Base-by-base conservation (phyloP, 208 protist genomes). In the Angomonas deanei region DNA sequence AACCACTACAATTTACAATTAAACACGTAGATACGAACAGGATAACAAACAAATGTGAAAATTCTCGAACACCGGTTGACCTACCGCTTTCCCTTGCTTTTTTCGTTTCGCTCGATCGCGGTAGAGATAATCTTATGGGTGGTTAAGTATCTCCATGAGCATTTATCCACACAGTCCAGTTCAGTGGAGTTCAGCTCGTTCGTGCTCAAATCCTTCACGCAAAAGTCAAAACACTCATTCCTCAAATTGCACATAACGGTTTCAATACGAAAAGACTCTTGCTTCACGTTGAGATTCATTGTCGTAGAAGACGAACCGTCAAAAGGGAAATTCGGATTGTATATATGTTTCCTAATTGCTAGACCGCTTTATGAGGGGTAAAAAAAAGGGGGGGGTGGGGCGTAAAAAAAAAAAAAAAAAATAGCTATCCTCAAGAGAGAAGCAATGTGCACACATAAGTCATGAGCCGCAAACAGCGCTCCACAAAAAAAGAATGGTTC, bases 191-290 rank as follows among this genome's bases (percentile, higher is more conserved):
- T 72, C 1, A 96, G 77, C 67, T 93, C 86, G 26, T 72, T 69
- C n/a, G 28, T 74, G 17, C 24, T 66, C 2, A 91, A 61, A 57
- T 91, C 75, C n/a, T 80, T 84, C 67, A 82, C 89, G 64, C 90
- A 96, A 33, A 92, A 50, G 54, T 86, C 86, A 47, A 96, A 83
- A 64, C 90, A 96, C 68, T 92, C 80, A 11, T 78, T 67, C 46
- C 84, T 82, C 56, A 93, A 32, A 5, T 78, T 72, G 26, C 62
- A 81, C 85, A 96, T 92, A 61, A 96, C 79, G 27, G 77, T 72
- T 69, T 96, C 90, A 38, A 93, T 83, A 55, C 85, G 86, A 63
- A 86, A 93, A 0, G 90, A 90, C 67, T 96, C 86, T 64, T 93
- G 77, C 64, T 96, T 93, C 17, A 91, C 73, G 4, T 31, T 76